These are phyloP conservation scores for Solanum paucissectum DNA, from an alignment of 257 asterid species.

Conservation along the genomic window DNA sequence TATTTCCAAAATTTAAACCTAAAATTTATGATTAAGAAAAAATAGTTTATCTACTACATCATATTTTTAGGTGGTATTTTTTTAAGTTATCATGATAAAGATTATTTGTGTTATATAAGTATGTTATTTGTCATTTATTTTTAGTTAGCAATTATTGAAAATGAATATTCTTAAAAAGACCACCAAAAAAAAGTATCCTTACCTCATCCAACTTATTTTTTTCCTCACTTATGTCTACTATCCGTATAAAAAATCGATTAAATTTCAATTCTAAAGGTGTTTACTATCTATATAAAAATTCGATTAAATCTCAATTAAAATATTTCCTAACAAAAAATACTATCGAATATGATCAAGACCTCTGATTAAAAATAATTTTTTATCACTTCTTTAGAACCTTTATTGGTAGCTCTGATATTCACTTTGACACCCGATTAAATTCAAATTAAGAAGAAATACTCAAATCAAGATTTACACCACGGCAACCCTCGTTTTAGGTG, in stretches of 20 bases:
- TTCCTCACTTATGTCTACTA: too few relatives aligned
- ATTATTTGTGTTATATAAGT: background rate
- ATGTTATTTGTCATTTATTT: too few relatives aligned
- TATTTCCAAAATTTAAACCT: accelerated
- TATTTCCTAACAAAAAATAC: background rate
- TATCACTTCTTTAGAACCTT: too few relatives aligned
- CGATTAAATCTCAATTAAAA: background rate
- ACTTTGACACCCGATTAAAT: too few relatives aligned
- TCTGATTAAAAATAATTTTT: too few relatives aligned
- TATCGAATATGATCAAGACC: too few relatives aligned
- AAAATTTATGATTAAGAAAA: too few relatives aligned
- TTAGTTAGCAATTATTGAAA: background rate
- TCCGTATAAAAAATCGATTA: too few relatives aligned
- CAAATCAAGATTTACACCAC: background rate
- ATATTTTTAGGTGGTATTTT: background rate
- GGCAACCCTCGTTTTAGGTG: background rate
- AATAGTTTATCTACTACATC: accelerated
- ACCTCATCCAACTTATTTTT: background rate
- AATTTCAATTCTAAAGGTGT: accelerated
- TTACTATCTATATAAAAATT: too few relatives aligned
- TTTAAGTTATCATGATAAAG: background rate
- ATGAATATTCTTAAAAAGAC: background rate
- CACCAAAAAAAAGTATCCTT: background rate
- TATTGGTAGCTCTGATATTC: too few relatives aligned
- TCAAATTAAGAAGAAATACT: too few relatives aligned